These are phyloP conservation scores for Ambrosia hybrid DNA, from an alignment of 140 eudicot species.

Conservation along the genomic window DNA sequence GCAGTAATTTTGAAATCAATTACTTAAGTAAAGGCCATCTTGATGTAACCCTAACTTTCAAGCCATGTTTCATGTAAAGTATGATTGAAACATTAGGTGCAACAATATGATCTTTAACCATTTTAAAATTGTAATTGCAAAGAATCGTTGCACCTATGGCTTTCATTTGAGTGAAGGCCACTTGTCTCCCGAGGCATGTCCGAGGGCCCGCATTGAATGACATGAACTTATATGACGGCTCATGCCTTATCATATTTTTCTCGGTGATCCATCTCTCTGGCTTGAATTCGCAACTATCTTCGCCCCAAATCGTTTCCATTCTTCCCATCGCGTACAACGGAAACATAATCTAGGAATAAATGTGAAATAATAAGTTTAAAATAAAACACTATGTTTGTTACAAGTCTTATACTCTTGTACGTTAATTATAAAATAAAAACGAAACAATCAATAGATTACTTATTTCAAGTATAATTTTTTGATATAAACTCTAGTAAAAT, in stretches of 20 bases:
- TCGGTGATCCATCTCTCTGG: constrained; percentile 78
- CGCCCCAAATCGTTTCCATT: constrained; percentile 66
- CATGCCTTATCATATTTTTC: constrained; percentile 44
- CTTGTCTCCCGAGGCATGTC: constrained; percentile 67
- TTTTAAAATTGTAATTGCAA: constrained; percentile 42
- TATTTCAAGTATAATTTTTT: background rate
- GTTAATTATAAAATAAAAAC: background rate
- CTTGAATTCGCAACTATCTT: constrained; percentile 57
- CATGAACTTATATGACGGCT: constrained; percentile 67
- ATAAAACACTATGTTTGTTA: background rate
- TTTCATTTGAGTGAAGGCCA: constrained; percentile 64
- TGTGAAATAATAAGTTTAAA: background rate
- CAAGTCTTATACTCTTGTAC: background rate
- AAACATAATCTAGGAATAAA: constrained; percentile 33
- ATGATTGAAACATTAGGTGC: constrained; percentile 63
- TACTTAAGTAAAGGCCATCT: constrained; percentile 24
- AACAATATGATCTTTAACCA: constrained; percentile 50
- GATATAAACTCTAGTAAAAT: background rate
- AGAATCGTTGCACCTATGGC: constrained; percentile 52
- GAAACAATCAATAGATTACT: background rate
- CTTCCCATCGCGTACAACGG: constrained; percentile 71
- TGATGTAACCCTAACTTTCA: constrained; percentile 48
- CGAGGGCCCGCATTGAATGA: constrained; percentile 83
- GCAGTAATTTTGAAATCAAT: background rate
- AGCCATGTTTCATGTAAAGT: constrained; percentile 65